phyloP scores from a whole-genome alignment of 768 basidiomycete species.

The Boletus rubescentipes region DNA sequence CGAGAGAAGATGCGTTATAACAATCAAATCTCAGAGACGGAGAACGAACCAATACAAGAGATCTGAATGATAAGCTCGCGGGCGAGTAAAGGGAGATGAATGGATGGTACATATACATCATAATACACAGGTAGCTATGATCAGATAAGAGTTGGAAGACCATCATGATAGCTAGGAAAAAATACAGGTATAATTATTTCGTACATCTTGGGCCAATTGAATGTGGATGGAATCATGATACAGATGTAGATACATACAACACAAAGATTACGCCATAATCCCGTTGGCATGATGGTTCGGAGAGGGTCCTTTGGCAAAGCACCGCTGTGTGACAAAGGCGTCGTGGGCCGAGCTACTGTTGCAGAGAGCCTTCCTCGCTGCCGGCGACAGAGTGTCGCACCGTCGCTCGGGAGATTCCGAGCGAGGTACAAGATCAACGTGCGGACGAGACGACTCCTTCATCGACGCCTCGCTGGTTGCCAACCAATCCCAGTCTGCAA shows the following conservation, averaged over 20 bases:
- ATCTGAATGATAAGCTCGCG: no score
- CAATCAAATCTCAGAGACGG: no score
- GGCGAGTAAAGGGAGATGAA: no score
- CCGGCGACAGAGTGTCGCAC: not conserved
- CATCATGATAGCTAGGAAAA: not conserved
- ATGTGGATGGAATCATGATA: not conserved
- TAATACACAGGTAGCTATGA: no score
- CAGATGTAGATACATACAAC: not conserved
- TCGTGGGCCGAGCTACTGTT: conserved; percentile 46
- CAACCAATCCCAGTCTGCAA: conserved; percentile 27
- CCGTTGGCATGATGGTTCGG: conserved; percentile 15
- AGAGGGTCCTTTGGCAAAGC: conserved; percentile 53
- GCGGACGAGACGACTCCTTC: not conserved
- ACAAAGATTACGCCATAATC: conserved; percentile 19
- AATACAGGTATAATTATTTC: not conserved
- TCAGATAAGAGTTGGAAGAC: not conserved
- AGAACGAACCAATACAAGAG: no score
- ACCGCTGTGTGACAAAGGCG: conserved; percentile 66
- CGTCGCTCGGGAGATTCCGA: conserved; percentile 25
- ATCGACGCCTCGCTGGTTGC: not conserved
- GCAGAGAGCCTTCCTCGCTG: not conserved
- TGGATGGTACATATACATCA: no score
- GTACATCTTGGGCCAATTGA: not conserved
- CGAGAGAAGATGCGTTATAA: no score
- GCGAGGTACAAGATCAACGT: not conserved